phyloP scores from a whole-genome alignment of 495 filamentous ascomycete genomes.

The Mycothermus thermophilus region DNA sequence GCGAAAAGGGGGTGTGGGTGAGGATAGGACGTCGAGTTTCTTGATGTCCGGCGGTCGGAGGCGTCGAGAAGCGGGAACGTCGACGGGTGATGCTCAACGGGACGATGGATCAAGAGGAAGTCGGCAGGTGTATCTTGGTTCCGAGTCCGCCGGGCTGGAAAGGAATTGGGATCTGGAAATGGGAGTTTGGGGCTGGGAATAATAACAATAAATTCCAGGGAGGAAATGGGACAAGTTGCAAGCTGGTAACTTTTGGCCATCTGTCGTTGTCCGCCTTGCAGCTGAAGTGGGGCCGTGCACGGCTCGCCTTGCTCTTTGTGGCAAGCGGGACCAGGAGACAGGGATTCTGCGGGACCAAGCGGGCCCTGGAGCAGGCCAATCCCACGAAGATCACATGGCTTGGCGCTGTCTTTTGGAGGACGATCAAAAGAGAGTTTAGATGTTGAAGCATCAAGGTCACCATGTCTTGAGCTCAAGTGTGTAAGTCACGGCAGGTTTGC shows the following conservation, averaged over 20 bases:
- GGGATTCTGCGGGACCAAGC: conserved; percentile 3
- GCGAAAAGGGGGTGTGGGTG: neutral
- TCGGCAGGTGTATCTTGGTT: too few relatives aligned
- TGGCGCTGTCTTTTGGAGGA: too few relatives aligned
- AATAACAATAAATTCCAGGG: too few relatives aligned
- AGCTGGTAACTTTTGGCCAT: conserved; percentile 13
- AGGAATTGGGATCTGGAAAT: too few relatives aligned
- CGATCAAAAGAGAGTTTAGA: neutral
- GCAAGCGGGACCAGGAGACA: conserved; percentile 1
- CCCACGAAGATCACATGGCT: too few relatives aligned
- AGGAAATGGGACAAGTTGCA: conserved; percentile 22
- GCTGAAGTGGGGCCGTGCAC: conserved; percentile 4
- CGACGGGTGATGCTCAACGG: too few relatives aligned
- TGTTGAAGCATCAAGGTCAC: too few relatives aligned
- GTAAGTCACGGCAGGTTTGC: too few relatives aligned
- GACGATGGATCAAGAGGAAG: too few relatives aligned
- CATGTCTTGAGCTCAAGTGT: too few relatives aligned
- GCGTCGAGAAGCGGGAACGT: neutral
- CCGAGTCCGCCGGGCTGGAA: too few relatives aligned
- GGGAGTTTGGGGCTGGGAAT: too few relatives aligned
- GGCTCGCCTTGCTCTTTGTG: conserved; percentile 1
- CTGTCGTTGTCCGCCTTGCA: conserved; percentile 10
- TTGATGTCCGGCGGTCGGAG: neutral
- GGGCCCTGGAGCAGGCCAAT: conserved; percentile 1
- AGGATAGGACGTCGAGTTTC: neutral